phyloP scores from a whole-genome alignment of 805 yeast species.

The Zygosaccharomyces gambellarensis region DNA sequence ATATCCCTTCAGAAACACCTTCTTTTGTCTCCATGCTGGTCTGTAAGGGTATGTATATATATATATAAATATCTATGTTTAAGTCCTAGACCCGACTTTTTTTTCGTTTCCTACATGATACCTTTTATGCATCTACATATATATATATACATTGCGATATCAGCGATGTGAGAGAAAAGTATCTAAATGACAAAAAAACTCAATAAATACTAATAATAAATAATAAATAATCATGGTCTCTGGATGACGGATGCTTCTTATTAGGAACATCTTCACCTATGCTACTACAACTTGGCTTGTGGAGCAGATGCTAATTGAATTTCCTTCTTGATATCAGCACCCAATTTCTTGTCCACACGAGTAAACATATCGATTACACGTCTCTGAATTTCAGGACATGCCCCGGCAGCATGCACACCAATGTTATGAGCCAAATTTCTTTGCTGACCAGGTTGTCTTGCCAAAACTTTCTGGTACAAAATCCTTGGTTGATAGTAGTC shows the following conservation, averaged over 20 bases:
- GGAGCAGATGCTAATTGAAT: conserved; percentile 24
- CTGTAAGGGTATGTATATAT: not conserved
- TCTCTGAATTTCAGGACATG: conserved; percentile 73
- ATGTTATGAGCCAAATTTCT: conserved; percentile 77
- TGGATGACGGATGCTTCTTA: too few relatives aligned
- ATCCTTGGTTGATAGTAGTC: conserved; percentile 76
- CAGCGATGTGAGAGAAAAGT: not conserved
- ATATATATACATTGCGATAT: too few relatives aligned
- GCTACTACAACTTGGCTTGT: conserved; percentile 16
- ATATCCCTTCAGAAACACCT: conserved; percentile 22
- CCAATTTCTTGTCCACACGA: conserved; percentile 67
- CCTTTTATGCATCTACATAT: not conserved
- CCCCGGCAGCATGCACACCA: conserved; percentile 65
- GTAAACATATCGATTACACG: conserved; percentile 70
- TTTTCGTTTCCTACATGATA: not conserved
- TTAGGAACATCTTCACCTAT: too few relatives aligned
- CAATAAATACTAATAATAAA: too few relatives aligned
- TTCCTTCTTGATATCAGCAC: conserved; percentile 62
- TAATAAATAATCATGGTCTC: too few relatives aligned
- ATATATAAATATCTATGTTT: not conserved
- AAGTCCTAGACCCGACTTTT: not conserved
- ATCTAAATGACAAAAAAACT: not conserved
- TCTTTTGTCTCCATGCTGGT: conserved; percentile 19
- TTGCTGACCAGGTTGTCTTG: conserved; percentile 77
- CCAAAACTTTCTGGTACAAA: conserved; percentile 69